These are phyloP conservation scores for Cladosporium phlei DNA, from an alignment of 2,329 filamentous ascomycete genomes.

Conservation along the genomic window DNA sequence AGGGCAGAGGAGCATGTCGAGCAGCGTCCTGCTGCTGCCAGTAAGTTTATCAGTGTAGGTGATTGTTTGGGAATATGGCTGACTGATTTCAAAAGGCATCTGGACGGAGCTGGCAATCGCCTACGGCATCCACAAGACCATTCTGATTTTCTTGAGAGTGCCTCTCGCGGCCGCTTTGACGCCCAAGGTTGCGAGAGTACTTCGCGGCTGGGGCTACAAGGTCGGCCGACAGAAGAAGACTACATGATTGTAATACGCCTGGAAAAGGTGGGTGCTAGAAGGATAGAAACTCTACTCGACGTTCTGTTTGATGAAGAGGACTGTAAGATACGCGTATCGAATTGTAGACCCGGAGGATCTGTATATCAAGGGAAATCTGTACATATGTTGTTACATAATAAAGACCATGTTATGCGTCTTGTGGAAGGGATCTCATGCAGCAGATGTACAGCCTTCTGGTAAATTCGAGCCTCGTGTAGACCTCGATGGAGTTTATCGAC, in stretches of 20 bases:
- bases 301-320: too few species aligned
- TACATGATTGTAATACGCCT: neutral
- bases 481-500: too few species aligned
- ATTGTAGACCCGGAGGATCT: too few species aligned
- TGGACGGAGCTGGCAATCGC: slow-evolving; percentile 88
- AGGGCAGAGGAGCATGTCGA: slow-evolving; percentile 19
- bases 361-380: too few species aligned
- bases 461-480: too few species aligned
- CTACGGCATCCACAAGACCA: slow-evolving; percentile 95
- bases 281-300: neutral
- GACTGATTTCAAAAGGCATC: slow-evolving; percentile 54
- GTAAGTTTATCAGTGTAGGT: slow-evolving; percentile 19
- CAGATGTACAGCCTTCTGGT: too few species aligned
- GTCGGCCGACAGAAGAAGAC: slow-evolving; percentile 54
- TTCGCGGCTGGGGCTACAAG: slow-evolving; percentile 88
- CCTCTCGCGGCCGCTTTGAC: slow-evolving; percentile 85
- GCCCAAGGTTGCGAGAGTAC: slow-evolving; percentile 86
- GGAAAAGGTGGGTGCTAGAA: neutral
- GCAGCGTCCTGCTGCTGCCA: slow-evolving; percentile 25
- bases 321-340: too few species aligned
- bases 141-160: slow-evolving; percentile 85
- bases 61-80: too few species aligned
- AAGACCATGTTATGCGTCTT: too few species aligned
- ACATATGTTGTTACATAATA: too few species aligned
- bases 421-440: too few species aligned